A percentile compares a stretch with the other conserved stretches of the same genome.
Conservation (phyloP, 1,284 basidiomycete genomes). For the Pseudozyma pruni region DNA sequence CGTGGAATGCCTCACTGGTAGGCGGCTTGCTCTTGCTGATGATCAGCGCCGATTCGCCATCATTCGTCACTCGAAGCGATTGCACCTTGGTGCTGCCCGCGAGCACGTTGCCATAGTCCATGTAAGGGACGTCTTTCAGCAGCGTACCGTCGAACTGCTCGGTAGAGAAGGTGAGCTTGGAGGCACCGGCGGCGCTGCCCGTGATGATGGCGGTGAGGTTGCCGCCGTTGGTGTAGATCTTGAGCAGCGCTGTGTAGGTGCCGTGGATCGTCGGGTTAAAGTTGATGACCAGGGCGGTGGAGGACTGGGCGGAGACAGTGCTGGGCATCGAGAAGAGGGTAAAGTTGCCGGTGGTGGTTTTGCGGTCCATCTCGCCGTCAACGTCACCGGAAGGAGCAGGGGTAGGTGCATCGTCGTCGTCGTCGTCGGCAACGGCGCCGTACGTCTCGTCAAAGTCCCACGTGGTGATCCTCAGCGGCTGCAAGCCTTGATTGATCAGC, state of each 20-base stretch:
- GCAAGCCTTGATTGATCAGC: conserved; percentile 13
- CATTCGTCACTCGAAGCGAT: conserved; percentile 15
- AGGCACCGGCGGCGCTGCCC: conserved; percentile 9
- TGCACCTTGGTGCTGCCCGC: not conserved
- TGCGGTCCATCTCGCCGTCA: conserved; percentile 8
- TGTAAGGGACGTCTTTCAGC: conserved; percentile 3
- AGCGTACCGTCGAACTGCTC: conserved; percentile 14
- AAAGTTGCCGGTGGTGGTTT: conserved; percentile 22
- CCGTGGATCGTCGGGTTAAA: conserved; percentile 21
- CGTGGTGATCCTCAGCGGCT: not conserved
- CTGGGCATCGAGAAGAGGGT: conserved; percentile 16
- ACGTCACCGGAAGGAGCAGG: not conserved
- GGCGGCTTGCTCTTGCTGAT: conserved; percentile 31
- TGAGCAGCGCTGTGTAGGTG: conserved; percentile 6
- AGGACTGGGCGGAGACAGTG: conserved; percentile 10
- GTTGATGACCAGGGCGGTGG: conserved; percentile 17
- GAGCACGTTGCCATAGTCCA: conserved; percentile 22
- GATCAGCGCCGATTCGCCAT: conserved; percentile 15
- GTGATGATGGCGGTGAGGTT: conserved; percentile 11
- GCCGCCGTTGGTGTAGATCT: conserved; percentile 21
- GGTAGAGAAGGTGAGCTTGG: conserved; percentile 3
- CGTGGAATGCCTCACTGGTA: not conserved
- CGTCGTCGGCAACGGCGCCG: conserved; percentile 9
- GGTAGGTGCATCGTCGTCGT: conserved; percentile 8
- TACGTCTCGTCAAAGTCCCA: conserved; percentile 20